Conservation (phyloP, 257 asterid genomes). For the Avicennia marina region DNA sequence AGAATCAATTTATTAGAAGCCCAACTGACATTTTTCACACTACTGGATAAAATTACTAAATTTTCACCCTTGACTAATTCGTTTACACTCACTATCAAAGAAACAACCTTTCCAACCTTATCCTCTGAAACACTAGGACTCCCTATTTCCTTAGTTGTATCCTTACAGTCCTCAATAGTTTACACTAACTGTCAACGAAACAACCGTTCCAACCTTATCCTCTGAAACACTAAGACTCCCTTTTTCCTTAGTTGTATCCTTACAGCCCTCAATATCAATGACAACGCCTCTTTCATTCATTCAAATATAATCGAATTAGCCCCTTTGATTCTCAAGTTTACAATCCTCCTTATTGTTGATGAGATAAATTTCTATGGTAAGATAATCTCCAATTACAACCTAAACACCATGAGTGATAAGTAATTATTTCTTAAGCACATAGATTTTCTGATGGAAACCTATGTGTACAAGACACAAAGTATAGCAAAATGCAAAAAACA, state of each 20-base stretch:
- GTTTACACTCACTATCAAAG: no score
- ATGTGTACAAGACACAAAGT: neutral
- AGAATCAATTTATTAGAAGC: constrained; percentile 61
- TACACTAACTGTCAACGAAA: no score
- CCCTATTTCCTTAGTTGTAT: constrained; percentile 23
- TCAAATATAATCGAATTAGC: constrained; percentile 19
- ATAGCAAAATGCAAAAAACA: neutral
- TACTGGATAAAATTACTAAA: no score
- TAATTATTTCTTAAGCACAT: no score
- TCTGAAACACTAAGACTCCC: constrained; percentile 12
- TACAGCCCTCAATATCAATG: constrained; percentile 42
- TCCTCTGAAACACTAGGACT: constrained; percentile 13
- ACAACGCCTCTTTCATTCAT: constrained; percentile 36
- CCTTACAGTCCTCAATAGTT: no score
- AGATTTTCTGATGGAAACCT: constrained; percentile 16
- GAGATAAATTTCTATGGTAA: neutral
- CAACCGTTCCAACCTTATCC: no score
- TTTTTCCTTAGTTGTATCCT: constrained; percentile 24
- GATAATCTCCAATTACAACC: neutral
- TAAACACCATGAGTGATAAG: neutral
- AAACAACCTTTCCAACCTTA: no score
- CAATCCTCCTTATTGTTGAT: neutral
- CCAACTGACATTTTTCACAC: no score
- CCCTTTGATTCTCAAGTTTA: no score
- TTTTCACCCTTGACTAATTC: no score